Percentiles rank a stretch among this genome's conserved stretches.
Evolutionary conservation across 257 asterid species (phyloP).

Genomic region (Solanum microdontum): DNA sequence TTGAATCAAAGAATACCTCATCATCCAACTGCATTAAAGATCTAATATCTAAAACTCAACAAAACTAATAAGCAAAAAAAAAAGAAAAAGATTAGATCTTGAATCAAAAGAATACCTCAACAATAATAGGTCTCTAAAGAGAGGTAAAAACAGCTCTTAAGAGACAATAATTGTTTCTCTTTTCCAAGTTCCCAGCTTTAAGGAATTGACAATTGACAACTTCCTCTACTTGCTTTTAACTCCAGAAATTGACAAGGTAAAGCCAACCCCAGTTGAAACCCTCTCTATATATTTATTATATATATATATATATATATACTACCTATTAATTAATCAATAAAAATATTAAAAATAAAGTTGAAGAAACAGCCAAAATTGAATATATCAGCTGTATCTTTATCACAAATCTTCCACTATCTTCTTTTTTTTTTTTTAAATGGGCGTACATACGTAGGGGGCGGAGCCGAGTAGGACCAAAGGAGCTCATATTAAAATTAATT

Average conservation of each 20-base stretch:
- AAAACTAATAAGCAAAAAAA: neutral
- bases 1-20: neutral
- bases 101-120: neutral
- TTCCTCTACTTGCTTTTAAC: neutral
- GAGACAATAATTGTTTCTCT: neutral
- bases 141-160: neutral
- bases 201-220: neutral
- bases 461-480: neutral
- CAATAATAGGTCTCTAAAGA: neutral
- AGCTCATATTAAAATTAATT: neutral
- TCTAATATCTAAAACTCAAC: neutral
- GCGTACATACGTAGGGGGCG: neutral
- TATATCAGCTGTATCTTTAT: neutral
- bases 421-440: neutral
- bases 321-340: neutral
- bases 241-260: neutral
- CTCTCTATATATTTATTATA: neutral
- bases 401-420: neutral
- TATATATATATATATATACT: neutral
- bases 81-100: neutral
- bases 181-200: neutral
- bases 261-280: conserved; percentile 2
- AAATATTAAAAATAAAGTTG: neutral
- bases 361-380: neutral
- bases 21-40: neutral